Base-by-base conservation (phyloP, 352 stramenopile species). In the Globisporangium recalcitrans region DNA sequence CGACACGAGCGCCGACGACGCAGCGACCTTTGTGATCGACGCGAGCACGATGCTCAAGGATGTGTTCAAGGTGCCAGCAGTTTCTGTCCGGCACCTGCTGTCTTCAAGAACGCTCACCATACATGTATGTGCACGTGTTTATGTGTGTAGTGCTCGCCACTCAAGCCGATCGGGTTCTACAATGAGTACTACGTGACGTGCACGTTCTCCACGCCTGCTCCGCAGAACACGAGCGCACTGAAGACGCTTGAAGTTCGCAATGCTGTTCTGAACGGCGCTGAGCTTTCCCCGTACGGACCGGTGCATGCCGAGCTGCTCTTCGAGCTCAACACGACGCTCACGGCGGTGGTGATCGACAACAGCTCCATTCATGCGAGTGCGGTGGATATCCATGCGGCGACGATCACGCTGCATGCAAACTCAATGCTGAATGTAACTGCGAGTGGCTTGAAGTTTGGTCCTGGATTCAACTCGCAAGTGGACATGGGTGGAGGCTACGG, bases 161-260 rank as follows among this genome's bases (percentile, higher is more conserved):
- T 83, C 21, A 77, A 78, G 49, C 75, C 80, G 1, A 91, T 95
- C 29, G 85, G 85, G 16, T 82, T 70, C 38, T 95, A 87, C 69
- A 93, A 95, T 62, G 85, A 95, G 58, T 91, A 88, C 60, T 95
- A 87, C 62, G 78, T 91, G 10, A 62, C 74, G n/a, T 95, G 85
- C 54, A 63, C 69, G 44, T 68, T 93, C 11, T n/a, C 42, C 3
- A 52, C 78, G n/a, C 70, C 74, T 11, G 4, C 46, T 5, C 54
- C 62, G 16, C 62, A 59, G 34, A 65, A 60, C 11, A 69, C 72
- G 24, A 67, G 71, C 11, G 38, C 27, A 10, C 10, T 89, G 5
- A 52, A 64, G 10, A 29, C 75, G 21, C 62, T 90, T 24, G 67
- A 77, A 48, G 71, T 90, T 24, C 70, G 72, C 16, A 65, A 82